Conservation (phyloP, 495 filamentous ascomycete species). For the Daldinia caldariorum region DNA sequence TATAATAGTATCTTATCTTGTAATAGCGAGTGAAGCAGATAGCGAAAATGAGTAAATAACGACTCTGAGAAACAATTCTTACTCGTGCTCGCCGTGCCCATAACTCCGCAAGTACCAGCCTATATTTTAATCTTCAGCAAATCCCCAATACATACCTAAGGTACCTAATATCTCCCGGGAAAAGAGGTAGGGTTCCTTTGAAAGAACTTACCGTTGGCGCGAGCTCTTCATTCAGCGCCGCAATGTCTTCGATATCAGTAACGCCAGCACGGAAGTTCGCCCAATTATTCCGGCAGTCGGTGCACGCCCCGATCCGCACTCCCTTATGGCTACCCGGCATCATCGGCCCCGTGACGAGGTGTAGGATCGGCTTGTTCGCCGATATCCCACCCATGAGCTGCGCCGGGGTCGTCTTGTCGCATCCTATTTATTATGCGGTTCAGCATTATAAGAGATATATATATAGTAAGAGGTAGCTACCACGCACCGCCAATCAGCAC, state of each 20-base stretch:
- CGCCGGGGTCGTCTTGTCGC: constrained; percentile 74
- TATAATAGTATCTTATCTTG: no score
- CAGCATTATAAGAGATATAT: neutral
- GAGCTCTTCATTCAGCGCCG: constrained; percentile 71
- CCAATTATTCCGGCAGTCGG: constrained; percentile 75
- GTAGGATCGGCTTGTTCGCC: constrained; percentile 72
- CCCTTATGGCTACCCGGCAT: constrained; percentile 70
- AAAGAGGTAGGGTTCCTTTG: neutral
- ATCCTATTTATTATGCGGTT: constrained; percentile 51
- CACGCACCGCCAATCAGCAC: constrained; percentile 70
- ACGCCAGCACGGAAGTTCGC: constrained; percentile 67
- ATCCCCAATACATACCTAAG: neutral
- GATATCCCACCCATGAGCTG: constrained; percentile 77
- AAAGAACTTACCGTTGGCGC: constrained; percentile 65
- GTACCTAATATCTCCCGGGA: neutral
- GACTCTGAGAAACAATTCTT: constrained; percentile 5
- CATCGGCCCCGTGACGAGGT: constrained; percentile 73
- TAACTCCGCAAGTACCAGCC: constrained; percentile 74
- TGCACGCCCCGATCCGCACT: constrained; percentile 69
- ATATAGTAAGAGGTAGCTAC: no score
- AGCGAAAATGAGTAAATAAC: constrained; percentile 3
- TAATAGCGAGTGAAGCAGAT: neutral
- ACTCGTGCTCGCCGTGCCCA: constrained; percentile 74
- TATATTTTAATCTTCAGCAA: constrained; percentile 38
- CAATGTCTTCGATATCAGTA: constrained; percentile 73